Base-by-base conservation (phyloP, 2,329 filamentous ascomycete genomes). In the Diplodia scrobiculata region DNA sequence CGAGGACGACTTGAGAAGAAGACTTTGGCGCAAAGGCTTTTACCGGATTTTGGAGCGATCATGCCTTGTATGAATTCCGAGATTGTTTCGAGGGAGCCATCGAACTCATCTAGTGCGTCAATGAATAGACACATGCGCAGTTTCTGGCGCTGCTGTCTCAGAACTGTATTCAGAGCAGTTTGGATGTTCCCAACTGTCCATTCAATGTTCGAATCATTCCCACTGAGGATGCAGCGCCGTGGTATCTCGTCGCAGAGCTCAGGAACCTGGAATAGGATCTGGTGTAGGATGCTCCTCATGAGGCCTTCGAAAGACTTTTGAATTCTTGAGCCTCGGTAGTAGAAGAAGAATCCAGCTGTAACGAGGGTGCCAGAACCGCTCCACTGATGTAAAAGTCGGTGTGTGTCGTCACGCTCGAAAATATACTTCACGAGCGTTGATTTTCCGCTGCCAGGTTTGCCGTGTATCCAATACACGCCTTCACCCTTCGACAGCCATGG, bases 401-500 rank as follows among this genome's bases (percentile, higher is more conserved):
- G 66, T 1, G 77, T 75, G 1, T 67, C 68, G 0, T 68, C 17
- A 32, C 76, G 45, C 0, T 11, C 5, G 21, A 9, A 36, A 2
- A 66, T 34, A 11, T 59, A 34, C 19, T 66, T 66, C 77, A 83
- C 80, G 17, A 83, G 65, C 0, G 79, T 82, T 0, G 80, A 82
- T 60, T 83, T 83, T 7, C 81, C 81, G 17, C 79, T 79, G 0
- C 81, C 81, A 0, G 80, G 76, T 51, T 81, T 83, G 0, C 81
- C 81, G 25, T 74, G 75, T 11, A 82, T 75, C 76, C 79, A 60
- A 19, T 66, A 66, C 2, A 50, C 29, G 13, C 41, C 63, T 4
- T 25, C n/a, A 0, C 21, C 17, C 14, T 51, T 25, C 17, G 17
- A 17, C 4, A 58, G 9, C 52, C 63, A 65, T 5, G 5, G 25